Evolutionary conservation across 306 rosid species (phyloP).

Genomic region (Ormosia semicastrata): DNA sequence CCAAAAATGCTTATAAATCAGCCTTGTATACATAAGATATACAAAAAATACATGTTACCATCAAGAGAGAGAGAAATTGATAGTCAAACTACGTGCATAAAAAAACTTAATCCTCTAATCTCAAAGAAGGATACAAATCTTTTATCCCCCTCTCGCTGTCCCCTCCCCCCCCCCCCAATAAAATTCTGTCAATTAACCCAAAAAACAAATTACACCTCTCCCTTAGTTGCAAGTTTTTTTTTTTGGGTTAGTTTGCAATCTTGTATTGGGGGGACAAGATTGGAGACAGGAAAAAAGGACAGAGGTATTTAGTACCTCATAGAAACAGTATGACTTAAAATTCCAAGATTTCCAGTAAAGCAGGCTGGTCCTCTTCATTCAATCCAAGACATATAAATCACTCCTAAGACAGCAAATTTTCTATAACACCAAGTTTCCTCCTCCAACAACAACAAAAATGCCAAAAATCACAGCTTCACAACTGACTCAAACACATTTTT

Average conservation of each 20-base stretch:
- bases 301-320: neutral
- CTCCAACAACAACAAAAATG: neutral
- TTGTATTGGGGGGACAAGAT: neutral
- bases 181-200: neutral
- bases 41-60: slow-evolving; percentile 10
- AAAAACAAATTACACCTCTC: neutral
- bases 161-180: neutral
- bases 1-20: neutral
- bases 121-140: neutral
- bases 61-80: neutral
- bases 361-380: neutral
- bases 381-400: neutral
- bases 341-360: slow-evolving; percentile 8
- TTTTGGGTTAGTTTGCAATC: neutral
- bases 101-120: neutral
- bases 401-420: neutral
- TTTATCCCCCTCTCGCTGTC: neutral
- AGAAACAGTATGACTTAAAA: neutral
- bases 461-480: neutral
- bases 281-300: neutral
- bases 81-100: neutral
- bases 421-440: slow-evolving; percentile 8
- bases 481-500: neutral
- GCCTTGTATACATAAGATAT: neutral
- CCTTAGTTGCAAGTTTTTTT: neutral